Conservation (phyloP, 2,329 filamentous ascomycete species). For the Colletotrichum sojae region DNA sequence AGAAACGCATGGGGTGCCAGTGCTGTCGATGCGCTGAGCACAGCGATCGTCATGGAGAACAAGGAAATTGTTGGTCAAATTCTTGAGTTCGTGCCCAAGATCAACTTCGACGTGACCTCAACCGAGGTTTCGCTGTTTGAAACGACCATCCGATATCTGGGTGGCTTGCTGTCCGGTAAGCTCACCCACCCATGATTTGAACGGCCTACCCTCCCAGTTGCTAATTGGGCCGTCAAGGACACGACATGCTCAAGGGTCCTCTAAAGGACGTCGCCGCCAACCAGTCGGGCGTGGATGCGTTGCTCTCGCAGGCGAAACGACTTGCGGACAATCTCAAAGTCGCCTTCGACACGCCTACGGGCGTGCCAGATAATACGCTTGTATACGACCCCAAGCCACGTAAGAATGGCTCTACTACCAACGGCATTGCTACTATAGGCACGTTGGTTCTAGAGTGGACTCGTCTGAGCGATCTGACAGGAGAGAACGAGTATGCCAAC, state of each 20-base stretch:
- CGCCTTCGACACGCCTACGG: slow-evolving; percentile 82
- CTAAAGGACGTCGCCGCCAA: slow-evolving; percentile 64
- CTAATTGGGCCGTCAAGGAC: slow-evolving; percentile 57
- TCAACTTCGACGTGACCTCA: slow-evolving; percentile 77
- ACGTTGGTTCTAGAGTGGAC: slow-evolving; percentile 90
- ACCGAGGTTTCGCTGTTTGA: slow-evolving; percentile 84
- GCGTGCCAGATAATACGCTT: slow-evolving; percentile 80
- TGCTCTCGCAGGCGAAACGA: slow-evolving; percentile 77
- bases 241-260: slow-evolving; percentile 81
- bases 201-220: background rate
- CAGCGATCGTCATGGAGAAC: slow-evolving; percentile 83
- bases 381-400: slow-evolving; percentile 67
- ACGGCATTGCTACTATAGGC: slow-evolving; percentile 82
- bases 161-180: slow-evolving; percentile 80
- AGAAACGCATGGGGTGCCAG: slow-evolving; percentile 91
- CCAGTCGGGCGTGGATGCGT: slow-evolving; percentile 63
- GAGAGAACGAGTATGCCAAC: slow-evolving; percentile 74
- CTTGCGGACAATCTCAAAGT: slow-evolving; percentile 82
- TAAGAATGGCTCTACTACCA: slow-evolving; percentile 67
- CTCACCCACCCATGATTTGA: background rate
- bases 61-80: slow-evolving; percentile 78
- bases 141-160: slow-evolving; percentile 90
- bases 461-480: slow-evolving; percentile 81
- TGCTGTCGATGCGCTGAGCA: slow-evolving; percentile 84
- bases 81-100: slow-evolving; percentile 76